Base-by-base conservation (phyloP, 768 basidiomycete species). In the Calocera cornea region DNA sequence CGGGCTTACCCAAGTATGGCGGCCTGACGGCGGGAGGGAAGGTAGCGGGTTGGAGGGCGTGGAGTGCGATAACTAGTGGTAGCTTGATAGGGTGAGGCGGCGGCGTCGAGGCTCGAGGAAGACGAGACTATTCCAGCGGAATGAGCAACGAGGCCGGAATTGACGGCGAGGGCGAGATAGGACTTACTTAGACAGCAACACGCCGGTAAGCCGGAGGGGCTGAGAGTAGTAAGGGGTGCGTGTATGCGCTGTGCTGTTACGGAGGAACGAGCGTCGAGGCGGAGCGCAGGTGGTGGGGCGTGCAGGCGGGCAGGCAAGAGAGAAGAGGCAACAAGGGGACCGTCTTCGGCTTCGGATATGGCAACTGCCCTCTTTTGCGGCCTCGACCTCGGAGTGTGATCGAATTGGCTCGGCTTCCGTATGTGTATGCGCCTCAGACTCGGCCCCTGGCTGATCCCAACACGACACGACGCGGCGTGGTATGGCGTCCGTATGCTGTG, bases 341-440 rank as follows among this genome's bases (percentile, higher is more conserved):
- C 31, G 14, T 60, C 54, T 27, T 33, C 22, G 14, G 27, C 54
- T 27, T 60, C 54, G 54, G 54, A 60, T 60, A 60, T 60, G 54
- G 54, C 14, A 60, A 60, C 54, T 60, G 14, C 5, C 54, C 54
- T 60, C 54, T 16, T 38, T 60, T 27, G 54, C 54, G 54, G 8
- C 31, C 54, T 33, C 16, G 54, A 60, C 54, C 44, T 29, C 54
- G 54, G 31, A 29, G 27, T 33, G 11, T 60, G 54, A 60, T 60
- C 54, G 54, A 60, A 60, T 14, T 27, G 54, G 54, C 54, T 60
- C 54, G 54, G 54, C 54, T 60, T 60, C 54, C 54, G 54, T 29
- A 60, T 60, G 54, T 19, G 36, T 33, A 27, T 60, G 31, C 54
- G 31, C 54, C 54, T 60, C 54, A 33, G 10, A 33, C 54, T 27